A percentile compares a stretch with the other conserved stretches of the same genome.
These are phyloP conservation scores for Sclerotinia nivalis DNA, from an alignment of 2,329 filamentous ascomycete genomes.

Conservation along the genomic window DNA sequence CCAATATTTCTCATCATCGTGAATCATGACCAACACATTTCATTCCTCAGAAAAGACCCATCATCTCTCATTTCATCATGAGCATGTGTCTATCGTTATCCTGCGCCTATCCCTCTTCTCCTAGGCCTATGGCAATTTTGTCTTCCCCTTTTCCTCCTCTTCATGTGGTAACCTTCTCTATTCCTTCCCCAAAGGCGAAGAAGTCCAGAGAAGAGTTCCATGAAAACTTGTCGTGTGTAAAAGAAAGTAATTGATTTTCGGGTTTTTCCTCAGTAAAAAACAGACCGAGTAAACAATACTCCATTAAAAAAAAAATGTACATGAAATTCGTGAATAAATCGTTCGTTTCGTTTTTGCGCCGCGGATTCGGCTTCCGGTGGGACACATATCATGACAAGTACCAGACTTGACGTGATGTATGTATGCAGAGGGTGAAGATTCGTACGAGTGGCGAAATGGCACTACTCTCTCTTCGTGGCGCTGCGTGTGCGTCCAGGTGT, in stretches of 20 bases:
- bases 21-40: slow-evolving; percentile 14
- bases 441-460: slow-evolving; percentile 3
- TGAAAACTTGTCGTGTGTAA: slow-evolving; percentile 16
- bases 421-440: slow-evolving; percentile 25
- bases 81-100: slow-evolving; percentile 13
- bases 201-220: background rate
- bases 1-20: slow-evolving; percentile 14
- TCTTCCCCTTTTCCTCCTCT: slow-evolving; percentile 17
- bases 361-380: slow-evolving; percentile 40
- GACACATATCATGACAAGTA: slow-evolving; percentile 30
- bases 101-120: background rate
- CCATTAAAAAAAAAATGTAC: background rate
- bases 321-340: slow-evolving; percentile 13
- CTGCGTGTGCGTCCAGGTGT: slow-evolving; percentile 10
- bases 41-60: slow-evolving; percentile 3
- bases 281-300: background rate
- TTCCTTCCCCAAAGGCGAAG: background rate
- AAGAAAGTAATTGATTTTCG: background rate
- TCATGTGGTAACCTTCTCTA: slow-evolving; percentile 20
- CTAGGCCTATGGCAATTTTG: background rate
- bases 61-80: slow-evolving; percentile 16
- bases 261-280: background rate
- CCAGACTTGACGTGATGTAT: slow-evolving; percentile 32
- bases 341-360: slow-evolving; percentile 28
- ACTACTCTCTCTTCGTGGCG: slow-evolving; percentile 10